These are phyloP conservation scores for Pseudogymnoascus sp. DNA, from an alignment of 2,329 filamentous ascomycete genomes.

Conservation along the genomic window DNA sequence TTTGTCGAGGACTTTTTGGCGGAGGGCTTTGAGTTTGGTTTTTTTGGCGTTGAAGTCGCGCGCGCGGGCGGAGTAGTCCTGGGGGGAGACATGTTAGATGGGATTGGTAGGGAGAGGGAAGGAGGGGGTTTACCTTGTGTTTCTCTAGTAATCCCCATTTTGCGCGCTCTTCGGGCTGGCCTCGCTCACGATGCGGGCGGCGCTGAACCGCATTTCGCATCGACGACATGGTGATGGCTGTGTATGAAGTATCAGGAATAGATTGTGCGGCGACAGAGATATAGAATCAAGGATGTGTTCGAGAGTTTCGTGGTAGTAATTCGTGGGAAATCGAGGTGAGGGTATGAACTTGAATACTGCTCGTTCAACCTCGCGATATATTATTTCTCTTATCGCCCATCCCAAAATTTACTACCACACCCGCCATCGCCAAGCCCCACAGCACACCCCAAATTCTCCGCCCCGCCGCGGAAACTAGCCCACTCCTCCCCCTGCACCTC, in stretches of 20 bases:
- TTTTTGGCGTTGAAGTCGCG: conserved; percentile 61
- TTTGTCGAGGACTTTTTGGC: conserved; percentile 52
- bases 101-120: neutral
- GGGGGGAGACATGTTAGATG: neutral
- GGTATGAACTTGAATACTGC: neutral
- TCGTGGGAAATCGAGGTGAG: neutral
- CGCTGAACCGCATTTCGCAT: conserved; percentile 61
- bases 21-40: conserved; percentile 47
- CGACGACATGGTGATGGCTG: conserved; percentile 41
- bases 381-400: conserved; percentile 5
- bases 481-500: neutral
- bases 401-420: conserved; percentile 1
- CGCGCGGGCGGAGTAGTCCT: conserved; percentile 58
- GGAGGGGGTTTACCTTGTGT: conserved; percentile 57
- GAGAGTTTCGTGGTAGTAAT: neutral
- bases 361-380: conserved; percentile 3
- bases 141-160: conserved; percentile 93
- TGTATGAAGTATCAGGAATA: neutral
- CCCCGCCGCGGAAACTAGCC: conserved; percentile 1
- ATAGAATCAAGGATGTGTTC: neutral
- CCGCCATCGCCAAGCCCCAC: neutral
- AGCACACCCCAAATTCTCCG: neutral
- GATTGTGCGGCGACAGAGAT: neutral
- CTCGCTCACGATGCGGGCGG: conserved; percentile 82
- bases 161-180: conserved; percentile 72